These are phyloP conservation scores for Suillus weaverae DNA, from an alignment of 768 basidiomycete genomes.

Conservation along the genomic window DNA sequence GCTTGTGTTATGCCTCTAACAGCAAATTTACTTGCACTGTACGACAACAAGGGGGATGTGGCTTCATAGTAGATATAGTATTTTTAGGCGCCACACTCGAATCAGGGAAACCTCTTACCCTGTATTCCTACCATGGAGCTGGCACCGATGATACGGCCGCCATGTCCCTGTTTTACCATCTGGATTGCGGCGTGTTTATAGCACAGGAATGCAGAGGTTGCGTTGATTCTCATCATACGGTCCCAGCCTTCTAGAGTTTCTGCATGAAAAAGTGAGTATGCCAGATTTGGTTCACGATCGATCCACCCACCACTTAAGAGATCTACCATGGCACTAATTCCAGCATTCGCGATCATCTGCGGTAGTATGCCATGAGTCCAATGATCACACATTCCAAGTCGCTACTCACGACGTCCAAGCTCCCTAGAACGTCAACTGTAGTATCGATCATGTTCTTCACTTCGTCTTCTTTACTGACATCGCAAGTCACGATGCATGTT, in stretches of 20 bases:
- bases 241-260: constrained; percentile 26
- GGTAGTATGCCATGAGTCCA: background rate
- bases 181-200: constrained; percentile 41
- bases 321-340: constrained; percentile 16
- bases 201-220: constrained; percentile 35
- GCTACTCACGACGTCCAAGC: constrained; percentile 46
- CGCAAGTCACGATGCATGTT: constrained; percentile 31
- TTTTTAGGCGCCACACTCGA: background rate
- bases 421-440: constrained; percentile 35
- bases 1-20: constrained; percentile 40
- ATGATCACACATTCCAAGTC: background rate
- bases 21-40: constrained; percentile 34
- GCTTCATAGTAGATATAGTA: background rate
- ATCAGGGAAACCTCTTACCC: constrained; percentile 15
- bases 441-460: constrained; percentile 41
- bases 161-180: constrained; percentile 40
- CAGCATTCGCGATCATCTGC: constrained; percentile 32
- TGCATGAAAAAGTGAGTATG: background rate
- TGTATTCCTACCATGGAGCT: constrained; percentile 32
- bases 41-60: background rate
- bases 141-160: constrained; percentile 40
- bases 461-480: constrained; percentile 43
- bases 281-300: background rate
- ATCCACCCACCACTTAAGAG: background rate
- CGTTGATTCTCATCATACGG: constrained; percentile 30